Evolutionary conservation across 805 yeast genomes (phyloP), one percentile per base, ranked within the genome.

Genomic region (Kodamaea hsintzibuensis): DNA sequence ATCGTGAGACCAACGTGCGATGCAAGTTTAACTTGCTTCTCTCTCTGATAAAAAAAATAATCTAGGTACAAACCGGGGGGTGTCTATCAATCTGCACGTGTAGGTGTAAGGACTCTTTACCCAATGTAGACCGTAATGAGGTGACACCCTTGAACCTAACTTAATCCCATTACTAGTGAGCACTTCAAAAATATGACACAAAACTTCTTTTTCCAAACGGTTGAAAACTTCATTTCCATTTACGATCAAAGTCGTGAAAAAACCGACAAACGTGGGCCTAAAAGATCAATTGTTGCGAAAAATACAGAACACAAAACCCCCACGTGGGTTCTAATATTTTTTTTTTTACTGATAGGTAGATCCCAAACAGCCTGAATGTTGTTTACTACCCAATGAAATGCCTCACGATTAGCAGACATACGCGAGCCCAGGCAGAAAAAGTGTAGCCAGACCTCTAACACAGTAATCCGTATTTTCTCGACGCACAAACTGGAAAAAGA

Each of bases 191-290:
- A 22, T 3, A 22, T 22, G 35, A 30, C 35, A 30, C 35, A 30
- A 30, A 30, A 8, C 35, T 30, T 9, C 35, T 8, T 12, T 30
- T 12, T 30, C 2, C 35, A 8, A 30, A 30, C 35, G 35, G 35
- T 30, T 30, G 35, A 8, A 19, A 19, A 3, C 17, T 19, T 8
- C 19, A 42, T 8, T 7, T 9, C 25, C 46, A 17, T 42, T 42
- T 30, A 12, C 10, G 35, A 8, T 12, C 35, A 30, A 2, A 9
- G 51, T 39, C 51, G 51, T 49, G 51, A 27, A 14, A 2, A 2
- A 2, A 49, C 51, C 51, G 35, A n/a, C 10, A 47, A 49, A 49
- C 51, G 51, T 49, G 51, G 51, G 51, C 16, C 38, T 45, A 25
- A n/a, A 7, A 14, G 42, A 25, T 49, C 46, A 49, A 47, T 47